These are phyloP conservation scores for Cornus kousa DNA, from an alignment of 148 eudicot species.

Conservation along the genomic window DNA sequence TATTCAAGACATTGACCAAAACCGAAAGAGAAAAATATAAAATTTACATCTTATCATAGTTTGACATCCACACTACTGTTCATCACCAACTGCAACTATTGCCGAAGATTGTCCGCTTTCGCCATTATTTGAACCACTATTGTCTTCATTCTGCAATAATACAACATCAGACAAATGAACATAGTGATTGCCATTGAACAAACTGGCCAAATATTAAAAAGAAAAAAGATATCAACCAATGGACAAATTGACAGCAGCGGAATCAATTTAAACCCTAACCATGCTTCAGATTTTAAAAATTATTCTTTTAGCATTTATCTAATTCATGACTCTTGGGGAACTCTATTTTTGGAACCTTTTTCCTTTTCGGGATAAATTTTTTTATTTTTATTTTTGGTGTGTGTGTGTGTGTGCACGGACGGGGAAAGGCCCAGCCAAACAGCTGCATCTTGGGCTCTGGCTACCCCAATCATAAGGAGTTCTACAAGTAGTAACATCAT, in stretches of 20 bases:
- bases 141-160: conserved; percentile 1
- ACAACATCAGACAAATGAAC: not conserved
- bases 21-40: too few relatives aligned
- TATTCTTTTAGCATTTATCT: not conserved
- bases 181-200: not conserved
- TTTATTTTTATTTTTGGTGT: too few relatives aligned
- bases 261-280: not conserved
- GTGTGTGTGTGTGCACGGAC: too few relatives aligned
- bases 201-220: not conserved
- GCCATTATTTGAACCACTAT: not conserved
- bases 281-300: not conserved
- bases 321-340: not conserved
- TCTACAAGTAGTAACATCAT: too few relatives aligned
- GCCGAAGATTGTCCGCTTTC: not conserved
- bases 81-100: not conserved
- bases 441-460: too few relatives aligned
- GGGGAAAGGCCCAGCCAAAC: too few relatives aligned
- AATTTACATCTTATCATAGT: not conserved
- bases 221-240: not conserved
- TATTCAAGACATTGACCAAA: not conserved
- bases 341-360: too few relatives aligned
- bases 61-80: not conserved
- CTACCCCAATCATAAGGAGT: too few relatives aligned
- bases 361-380: too few relatives aligned
- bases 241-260: not conserved